These are phyloP conservation scores for Pythium periplocum DNA, from an alignment of 352 stramenopile genomes.

Conservation along the genomic window DNA sequence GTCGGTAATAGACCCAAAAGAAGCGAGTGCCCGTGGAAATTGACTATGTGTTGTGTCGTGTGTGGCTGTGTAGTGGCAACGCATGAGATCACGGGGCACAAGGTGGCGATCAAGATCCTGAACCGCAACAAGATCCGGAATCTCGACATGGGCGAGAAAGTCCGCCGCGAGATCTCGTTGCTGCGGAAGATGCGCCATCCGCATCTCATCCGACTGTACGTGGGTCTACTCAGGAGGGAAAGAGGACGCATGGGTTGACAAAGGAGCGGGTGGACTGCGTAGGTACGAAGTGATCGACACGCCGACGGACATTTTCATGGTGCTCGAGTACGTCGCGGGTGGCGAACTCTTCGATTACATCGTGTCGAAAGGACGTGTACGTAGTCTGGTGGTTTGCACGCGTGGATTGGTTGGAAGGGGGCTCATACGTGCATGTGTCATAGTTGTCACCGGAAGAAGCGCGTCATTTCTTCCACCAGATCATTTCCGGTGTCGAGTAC, in stretches of 20 bases:
- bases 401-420: no score
- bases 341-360: constrained; percentile 99
- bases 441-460: constrained; percentile 95
- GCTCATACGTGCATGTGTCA: no score
- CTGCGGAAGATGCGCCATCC: constrained; percentile 98
- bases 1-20: constrained; percentile 15
- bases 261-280: background rate
- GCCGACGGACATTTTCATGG: constrained; percentile 97
- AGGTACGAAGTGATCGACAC: constrained; percentile 98
- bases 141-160: constrained; percentile 99
- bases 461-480: constrained; percentile 98
- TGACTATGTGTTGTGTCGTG: background rate
- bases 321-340: constrained; percentile 92
- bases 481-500: constrained; percentile 98
- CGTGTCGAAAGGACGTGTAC: constrained; percentile 92
- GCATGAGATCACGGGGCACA: constrained; percentile 97
- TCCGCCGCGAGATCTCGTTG: constrained; percentile 99
- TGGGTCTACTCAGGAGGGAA: background rate
- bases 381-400: constrained; percentile 7
- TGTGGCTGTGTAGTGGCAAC: constrained; percentile 83
- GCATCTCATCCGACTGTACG: constrained; percentile 99
- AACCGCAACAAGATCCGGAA: constrained; percentile 99
- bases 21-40: no score
- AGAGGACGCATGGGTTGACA: background rate
- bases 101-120: constrained; percentile 99